Evolutionary conservation across 78 protist genomes (phyloP).

Genomic region (Corallochytrium limacisporum): DNA sequence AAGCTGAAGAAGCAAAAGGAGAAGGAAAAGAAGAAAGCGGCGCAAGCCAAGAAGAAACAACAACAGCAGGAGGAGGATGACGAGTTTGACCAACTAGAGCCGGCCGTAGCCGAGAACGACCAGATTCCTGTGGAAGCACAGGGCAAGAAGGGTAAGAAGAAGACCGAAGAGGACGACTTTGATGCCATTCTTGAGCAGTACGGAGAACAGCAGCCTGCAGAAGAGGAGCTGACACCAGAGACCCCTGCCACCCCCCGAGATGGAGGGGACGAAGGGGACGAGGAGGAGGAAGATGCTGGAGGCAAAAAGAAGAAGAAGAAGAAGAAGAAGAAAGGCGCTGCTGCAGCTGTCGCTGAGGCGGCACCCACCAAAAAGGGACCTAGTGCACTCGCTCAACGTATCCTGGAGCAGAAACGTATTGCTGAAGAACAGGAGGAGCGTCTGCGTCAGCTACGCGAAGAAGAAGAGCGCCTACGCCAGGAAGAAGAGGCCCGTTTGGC

Average conservation of each 20-base stretch:
- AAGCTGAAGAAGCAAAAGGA: too few species aligned
- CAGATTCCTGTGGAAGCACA: too few species aligned
- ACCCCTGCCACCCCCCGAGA: background rate
- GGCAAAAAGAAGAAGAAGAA: constrained; percentile 11
- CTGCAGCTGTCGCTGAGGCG: constrained; percentile 9
- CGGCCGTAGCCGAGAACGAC: too few species aligned
- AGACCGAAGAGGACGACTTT: background rate
- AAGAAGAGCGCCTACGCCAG: constrained; percentile 5
- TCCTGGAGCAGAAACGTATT: background rate
- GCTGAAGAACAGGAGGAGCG: background rate
- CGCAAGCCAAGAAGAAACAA: background rate
- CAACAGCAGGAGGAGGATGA: too few species aligned
- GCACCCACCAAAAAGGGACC: background rate
- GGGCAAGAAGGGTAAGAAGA: too few species aligned
- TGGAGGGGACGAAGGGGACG: background rate
- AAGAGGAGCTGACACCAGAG: background rate
- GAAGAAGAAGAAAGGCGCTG: background rate
- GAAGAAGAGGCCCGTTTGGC: constrained; percentile 9
- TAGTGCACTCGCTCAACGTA: background rate
- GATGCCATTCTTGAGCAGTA: background rate
- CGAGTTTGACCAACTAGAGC: too few species aligned
- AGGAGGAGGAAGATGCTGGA: background rate
- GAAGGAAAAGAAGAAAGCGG: background rate
- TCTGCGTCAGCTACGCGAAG: background rate
- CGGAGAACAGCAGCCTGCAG: background rate